Base-by-base conservation (phyloP, 441 rosid species). In the Corymbia citriodora region DNA sequence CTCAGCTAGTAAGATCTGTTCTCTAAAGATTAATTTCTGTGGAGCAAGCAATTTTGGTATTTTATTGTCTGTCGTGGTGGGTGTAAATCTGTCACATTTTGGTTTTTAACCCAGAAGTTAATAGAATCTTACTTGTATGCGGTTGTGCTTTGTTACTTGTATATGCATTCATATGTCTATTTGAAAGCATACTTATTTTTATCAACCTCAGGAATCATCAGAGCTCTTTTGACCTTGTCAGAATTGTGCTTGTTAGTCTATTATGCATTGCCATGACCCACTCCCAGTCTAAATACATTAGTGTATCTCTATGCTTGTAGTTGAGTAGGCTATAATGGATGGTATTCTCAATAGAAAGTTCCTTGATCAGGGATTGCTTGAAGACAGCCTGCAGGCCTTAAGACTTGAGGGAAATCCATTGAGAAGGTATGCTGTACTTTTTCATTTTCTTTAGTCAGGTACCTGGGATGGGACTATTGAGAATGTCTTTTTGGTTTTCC, bases 321-420 rank as follows among this genome's bases (percentile, higher is more conserved):
- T 79, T 40, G n/a, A 45, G n/a, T 79, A 79, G 85, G 85, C 17
- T 79, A 45, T 79, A 79, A 79, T 45, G 52, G 52, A 79, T 45
- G 85, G n/a, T 79, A 45, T 23, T 79, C 85, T 79, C 53, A 79
- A 45, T 79, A 79, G 53, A 59, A 68, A 29, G 49, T 70, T 90
- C 81, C 59, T 90, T 92, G 27, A 29, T 88, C 95, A 98, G 99
- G 99, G 98, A 90, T 93, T 96, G 87, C 97, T 98, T 54, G 99
- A 98, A 83, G 95, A 97, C 81, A 96, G 92, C 91, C 94, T 97
- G 87, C 99, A 97, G 90, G 98, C 92, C 88, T 90, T 97, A 89
- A 95, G 98, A 91, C 98, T 98, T 10, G 97, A 96, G 57, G 99
- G 99, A 89, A 98, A 98, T 93, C 99, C 99, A 65, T 89, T 98